These are phyloP conservation scores for Nannizzia gypsea DNA, from an alignment of 2,329 filamentous ascomycete genomes.

Conservation along the genomic window DNA sequence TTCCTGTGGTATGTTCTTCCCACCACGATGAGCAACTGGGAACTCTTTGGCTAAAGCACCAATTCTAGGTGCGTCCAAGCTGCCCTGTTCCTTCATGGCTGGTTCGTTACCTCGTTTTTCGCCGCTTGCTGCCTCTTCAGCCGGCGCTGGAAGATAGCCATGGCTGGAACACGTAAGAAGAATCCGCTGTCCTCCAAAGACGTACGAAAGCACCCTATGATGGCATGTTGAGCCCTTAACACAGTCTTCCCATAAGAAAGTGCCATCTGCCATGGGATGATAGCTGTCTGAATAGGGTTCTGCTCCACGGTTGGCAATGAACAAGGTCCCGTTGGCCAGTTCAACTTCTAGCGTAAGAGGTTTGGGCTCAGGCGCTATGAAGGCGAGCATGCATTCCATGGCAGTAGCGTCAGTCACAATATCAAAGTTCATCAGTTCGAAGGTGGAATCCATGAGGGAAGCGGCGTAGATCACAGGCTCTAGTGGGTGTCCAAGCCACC, in stretches of 20 bases:
- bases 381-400: slow-evolving; percentile 45
- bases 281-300: slow-evolving; percentile 38
- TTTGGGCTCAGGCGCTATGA: slow-evolving; percentile 5
- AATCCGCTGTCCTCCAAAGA: slow-evolving; percentile 42
- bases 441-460: slow-evolving; percentile 28
- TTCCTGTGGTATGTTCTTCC: slow-evolving; percentile 27
- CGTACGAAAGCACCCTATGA: slow-evolving; percentile 50
- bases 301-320: slow-evolving; percentile 52
- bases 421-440: slow-evolving; percentile 34
- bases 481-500: slow-evolving; percentile 29
- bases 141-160: slow-evolving; percentile 40
- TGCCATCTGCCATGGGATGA: too few relatives aligned
- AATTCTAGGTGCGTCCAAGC: neutral
- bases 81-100: neutral
- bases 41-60: neutral
- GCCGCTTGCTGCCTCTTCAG: neutral
- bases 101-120: neutral
- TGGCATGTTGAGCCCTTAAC: slow-evolving; percentile 48
- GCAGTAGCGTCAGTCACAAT: slow-evolving; percentile 51
- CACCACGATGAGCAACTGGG: slow-evolving; percentile 7
- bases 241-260: slow-evolving; percentile 39
- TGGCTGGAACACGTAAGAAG: slow-evolving; percentile 49
- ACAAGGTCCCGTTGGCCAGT: slow-evolving; percentile 45
- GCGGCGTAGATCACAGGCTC: slow-evolving; percentile 37
- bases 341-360: slow-evolving; percentile 32